Evolutionary conservation across 176 grass and related monocot genomes (phyloP).

Genomic region (Carex myosuroides): DNA sequence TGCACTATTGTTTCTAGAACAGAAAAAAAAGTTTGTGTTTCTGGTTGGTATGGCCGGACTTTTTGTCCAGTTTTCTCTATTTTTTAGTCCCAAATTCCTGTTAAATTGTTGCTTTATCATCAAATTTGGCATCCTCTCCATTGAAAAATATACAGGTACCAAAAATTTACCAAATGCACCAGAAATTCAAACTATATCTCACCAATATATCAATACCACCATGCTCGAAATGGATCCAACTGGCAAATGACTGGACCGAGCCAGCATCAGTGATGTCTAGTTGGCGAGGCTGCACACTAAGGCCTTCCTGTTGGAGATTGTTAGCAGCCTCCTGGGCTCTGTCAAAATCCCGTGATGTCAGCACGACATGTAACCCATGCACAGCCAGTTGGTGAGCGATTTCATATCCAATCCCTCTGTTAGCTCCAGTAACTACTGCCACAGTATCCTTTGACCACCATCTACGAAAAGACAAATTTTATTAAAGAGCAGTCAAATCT

Average conservation of each 20-base stretch:
- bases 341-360: constrained; percentile 46
- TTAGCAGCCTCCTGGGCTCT: constrained; percentile 26
- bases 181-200: constrained; percentile 2
- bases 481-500: neutral
- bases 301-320: constrained; percentile 22
- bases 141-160: neutral
- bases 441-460: constrained; percentile 39
- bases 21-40: neutral
- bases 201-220: constrained; percentile 76
- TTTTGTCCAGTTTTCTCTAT: neutral
- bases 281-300: constrained; percentile 38
- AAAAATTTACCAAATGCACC: neutral
- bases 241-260: constrained; percentile 51
- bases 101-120: neutral
- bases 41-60: neutral
- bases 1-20: neutral
- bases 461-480: constrained; percentile 14
- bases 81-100: neutral
- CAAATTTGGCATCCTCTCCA: neutral
- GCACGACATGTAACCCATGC: constrained; percentile 64
- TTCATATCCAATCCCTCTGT: constrained; percentile 78
- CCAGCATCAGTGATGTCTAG: constrained; percentile 53
- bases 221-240: constrained; percentile 37
- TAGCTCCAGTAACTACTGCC: constrained; percentile 74
- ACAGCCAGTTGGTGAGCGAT: constrained; percentile 51